These are phyloP conservation scores for Aspergillus kassunensis DNA, from an alignment of 495 filamentous ascomycete genomes.

Conservation along the genomic window DNA sequence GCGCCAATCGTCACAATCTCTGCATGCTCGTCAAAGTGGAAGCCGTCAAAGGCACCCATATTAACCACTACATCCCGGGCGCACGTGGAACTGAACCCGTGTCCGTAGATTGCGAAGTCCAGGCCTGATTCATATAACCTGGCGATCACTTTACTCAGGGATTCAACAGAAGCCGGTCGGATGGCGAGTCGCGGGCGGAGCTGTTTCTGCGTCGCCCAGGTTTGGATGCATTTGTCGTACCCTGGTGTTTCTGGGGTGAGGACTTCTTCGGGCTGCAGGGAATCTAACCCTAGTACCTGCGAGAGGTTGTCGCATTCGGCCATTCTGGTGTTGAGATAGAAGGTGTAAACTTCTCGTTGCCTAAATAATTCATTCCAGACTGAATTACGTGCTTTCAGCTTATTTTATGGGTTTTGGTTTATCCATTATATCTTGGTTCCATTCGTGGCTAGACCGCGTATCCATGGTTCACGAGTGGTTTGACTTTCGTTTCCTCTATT, in stretches of 20 bases:
- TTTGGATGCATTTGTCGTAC: not conserved
- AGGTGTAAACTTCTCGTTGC: no score
- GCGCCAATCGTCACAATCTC: constrained; percentile 14
- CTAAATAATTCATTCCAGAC: no score
- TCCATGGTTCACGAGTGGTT: no score
- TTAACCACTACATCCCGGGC: constrained; percentile 12
- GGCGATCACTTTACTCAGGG: constrained; percentile 5
- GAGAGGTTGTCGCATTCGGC: no score
- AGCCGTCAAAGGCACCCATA: constrained; percentile 13
- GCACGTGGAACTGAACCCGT: constrained; percentile 11
- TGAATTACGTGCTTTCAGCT: no score
- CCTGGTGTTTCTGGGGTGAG: constrained; percentile 9
- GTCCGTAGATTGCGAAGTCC: constrained; percentile 12
- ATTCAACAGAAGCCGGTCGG: constrained; percentile 1
- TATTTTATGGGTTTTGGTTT: no score
- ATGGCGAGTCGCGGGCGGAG: constrained; percentile 5
- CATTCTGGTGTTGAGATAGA: no score
- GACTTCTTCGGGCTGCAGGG: constrained; percentile 2
- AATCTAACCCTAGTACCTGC: no score
- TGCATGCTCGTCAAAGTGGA: constrained; percentile 14
- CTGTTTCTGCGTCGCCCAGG: constrained; percentile 15
- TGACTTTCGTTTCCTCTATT: no score
- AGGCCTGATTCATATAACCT: constrained; percentile 8
- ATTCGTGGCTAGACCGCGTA: not conserved
- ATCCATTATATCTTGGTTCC: no score